Base-by-base conservation (phyloP, 495 filamentous ascomycete genomes). In the Gamarada debralockiae region DNA sequence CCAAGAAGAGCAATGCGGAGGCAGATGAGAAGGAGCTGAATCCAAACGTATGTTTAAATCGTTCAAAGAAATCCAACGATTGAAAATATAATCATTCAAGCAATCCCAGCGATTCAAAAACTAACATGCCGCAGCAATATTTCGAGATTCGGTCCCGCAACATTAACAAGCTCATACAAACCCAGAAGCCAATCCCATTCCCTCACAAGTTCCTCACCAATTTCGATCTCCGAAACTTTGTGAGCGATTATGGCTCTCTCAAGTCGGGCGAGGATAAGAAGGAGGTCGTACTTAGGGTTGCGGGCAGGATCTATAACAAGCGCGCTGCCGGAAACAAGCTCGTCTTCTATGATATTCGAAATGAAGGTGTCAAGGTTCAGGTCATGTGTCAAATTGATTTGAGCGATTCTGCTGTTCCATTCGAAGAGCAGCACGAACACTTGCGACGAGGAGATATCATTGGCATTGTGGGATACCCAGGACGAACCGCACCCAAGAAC, bases 121-220 rank as follows among this genome's bases (percentile, higher is more conserved):
- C n/a, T n/a, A n/a, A n/a, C n/a, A n/a, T 40, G 37, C 33, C 42
- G 42, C 56, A 92, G 89, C 89, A 95, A 92, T 98, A 97, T 73
- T 95, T 96, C 65, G 92, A 98, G 74, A 95, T 98, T 62, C 89
- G 93, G 42, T 90, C 83, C 60, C 82, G 87, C 46, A 77, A 76
- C 41, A 81, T 97, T 77, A 86, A 91, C 66, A 90, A 90, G 77
- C 81, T 97, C 51, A 84, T 85, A 65, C 77, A 86, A 67, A 84
- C 79, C 66, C 84, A 90, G 73, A 70, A 83, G 33, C 90, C 89
- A 18, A 86, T 95, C 67, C 90, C 93, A 15, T 97, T 96, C 69
- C 95, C 93, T 9, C 93, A 99, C 82, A 97, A 97, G 78, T 97
- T 97, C 79, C 75, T 90, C 39, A 83, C 88, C 67, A 89, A 83